These are phyloP conservation scores for Neoboletus magnificus DNA, from an alignment of 768 basidiomycete genomes.

Conservation along the genomic window DNA sequence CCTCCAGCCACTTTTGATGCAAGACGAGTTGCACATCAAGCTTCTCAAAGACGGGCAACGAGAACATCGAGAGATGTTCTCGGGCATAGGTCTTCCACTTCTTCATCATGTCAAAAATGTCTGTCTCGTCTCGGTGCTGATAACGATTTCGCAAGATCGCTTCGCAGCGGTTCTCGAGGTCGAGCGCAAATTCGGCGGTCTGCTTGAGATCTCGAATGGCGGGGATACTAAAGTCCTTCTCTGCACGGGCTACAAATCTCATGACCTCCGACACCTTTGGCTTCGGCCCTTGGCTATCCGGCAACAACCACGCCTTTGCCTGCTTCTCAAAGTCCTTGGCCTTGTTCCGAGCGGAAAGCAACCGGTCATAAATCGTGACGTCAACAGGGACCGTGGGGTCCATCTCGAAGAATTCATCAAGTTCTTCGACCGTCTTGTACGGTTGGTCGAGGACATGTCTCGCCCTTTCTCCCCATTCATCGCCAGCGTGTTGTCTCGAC, in stretches of 20 bases:
- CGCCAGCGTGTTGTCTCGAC: conserved; percentile 61
- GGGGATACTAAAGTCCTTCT: conserved; percentile 73
- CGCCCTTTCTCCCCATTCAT: conserved; percentile 75
- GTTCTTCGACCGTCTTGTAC: conserved; percentile 69
- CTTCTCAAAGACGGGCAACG: conserved; percentile 68
- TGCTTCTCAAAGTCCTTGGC: conserved; percentile 80
- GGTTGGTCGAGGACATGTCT: conserved; percentile 62
- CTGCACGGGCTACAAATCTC: conserved; percentile 63
- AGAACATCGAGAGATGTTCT: conserved; percentile 70
- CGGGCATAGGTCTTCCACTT: conserved; percentile 73
- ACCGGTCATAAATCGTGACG: conserved; percentile 57
- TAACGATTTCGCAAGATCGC: conserved; percentile 66
- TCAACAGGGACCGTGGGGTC: conserved; percentile 70
- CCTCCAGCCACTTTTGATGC: conserved; percentile 70
- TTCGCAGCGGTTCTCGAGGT: conserved; percentile 74
- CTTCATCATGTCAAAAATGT: conserved; percentile 68
- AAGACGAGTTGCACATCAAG: conserved; percentile 62
- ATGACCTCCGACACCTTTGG: conserved; percentile 69
- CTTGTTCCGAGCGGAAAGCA: conserved; percentile 61
- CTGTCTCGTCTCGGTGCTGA: conserved; percentile 50
- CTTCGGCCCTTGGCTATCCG: conserved; percentile 50
- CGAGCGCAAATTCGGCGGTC: conserved; percentile 71
- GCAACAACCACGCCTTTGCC: conserved; percentile 65
- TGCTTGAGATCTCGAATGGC: conserved; percentile 64
- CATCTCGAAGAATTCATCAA: conserved; percentile 68